Base-by-base conservation (phyloP, 306 rosid species). In the Glycine latifolia region DNA sequence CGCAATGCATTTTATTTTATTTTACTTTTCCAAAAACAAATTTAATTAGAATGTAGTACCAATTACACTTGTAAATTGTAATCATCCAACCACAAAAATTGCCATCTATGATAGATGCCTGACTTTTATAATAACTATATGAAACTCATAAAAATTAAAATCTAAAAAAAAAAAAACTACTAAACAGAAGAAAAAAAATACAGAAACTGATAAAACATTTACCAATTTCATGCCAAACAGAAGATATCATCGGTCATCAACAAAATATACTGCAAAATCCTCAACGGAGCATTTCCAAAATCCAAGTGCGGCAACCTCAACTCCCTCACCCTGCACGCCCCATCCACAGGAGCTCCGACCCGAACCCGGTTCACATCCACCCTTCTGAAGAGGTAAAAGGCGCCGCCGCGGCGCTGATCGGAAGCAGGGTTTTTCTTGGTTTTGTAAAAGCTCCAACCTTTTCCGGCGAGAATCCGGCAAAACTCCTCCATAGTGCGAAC, bases 211-310 rank as follows among this genome's bases (percentile, higher is more conserved):
- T 44, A 76, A 73, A 79, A 33, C 16, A 70, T 84, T 63, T 67
- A 26, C 90, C 83, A 46, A 17, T n/a, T 53, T 83, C 52, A 85
- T 9, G 81, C 81, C 20, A 85, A 73, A 77, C 77, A 85, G 83
- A 85, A 85, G 11, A 86, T 65, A 6, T 89, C 89, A 86, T 86
- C 92, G 7, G 95, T 91, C 91, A 91, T 91, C 60, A 91, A 87
- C 78, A 91, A 84, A 86, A 91, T 87, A 89, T 91, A 91, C 88
- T 91, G 95, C 91, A 91, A 85, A 81, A 91, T 91, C 83, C 89
- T 78, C 83, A 91, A 53, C 73, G 95, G 95, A 26, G 92, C 90
- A 85, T 91, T 91, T 50, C 86, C 76, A 71, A 91, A 91, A 83
- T 91, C 91, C 88, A 91, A 85, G 11, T 83, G 83, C 0, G 95